Evolutionary conservation across 352 stramenopile species (phyloP).

Genomic region (Pythium oligandrum): DNA sequence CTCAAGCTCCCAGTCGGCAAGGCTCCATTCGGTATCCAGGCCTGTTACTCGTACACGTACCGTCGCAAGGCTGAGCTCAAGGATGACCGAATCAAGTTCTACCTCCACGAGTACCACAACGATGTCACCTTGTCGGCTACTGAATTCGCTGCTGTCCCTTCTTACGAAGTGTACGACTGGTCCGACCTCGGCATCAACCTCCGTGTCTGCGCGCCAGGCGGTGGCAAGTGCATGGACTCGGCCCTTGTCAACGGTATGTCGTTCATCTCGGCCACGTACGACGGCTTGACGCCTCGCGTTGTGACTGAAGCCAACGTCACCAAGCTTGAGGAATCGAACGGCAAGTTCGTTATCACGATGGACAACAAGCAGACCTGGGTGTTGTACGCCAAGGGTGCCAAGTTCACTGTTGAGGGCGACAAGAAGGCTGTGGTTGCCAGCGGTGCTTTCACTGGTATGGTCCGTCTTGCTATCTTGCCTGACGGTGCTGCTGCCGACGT

Average conservation of each 20-base stretch:
- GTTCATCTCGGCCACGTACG: slow-evolving; percentile 61
- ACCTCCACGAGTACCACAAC: slow-evolving; percentile 56
- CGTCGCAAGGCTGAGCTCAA: slow-evolving; percentile 32
- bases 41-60: slow-evolving; percentile 62
- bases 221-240: slow-evolving; percentile 45
- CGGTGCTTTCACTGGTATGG: slow-evolving; percentile 35
- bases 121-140: slow-evolving; percentile 58
- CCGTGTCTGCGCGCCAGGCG: slow-evolving; percentile 31
- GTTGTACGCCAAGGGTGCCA: slow-evolving; percentile 47
- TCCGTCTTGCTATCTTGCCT: slow-evolving; percentile 54
- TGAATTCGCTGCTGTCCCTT: slow-evolving; percentile 47
- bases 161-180: slow-evolving; percentile 64
- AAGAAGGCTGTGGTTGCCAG: slow-evolving; percentile 35
- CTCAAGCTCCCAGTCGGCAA: slow-evolving; percentile 37
- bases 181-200: slow-evolving; percentile 56
- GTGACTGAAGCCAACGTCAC: slow-evolving; percentile 45
- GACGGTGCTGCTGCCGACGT: slow-evolving; percentile 26
- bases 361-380: slow-evolving; percentile 76
- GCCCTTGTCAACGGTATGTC: slow-evolving; percentile 67
- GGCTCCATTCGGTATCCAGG: slow-evolving; percentile 45
- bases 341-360: slow-evolving; percentile 56
- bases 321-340: slow-evolving; percentile 24
- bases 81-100: slow-evolving; percentile 52
- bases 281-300: slow-evolving; percentile 45
- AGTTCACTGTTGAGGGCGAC: slow-evolving; percentile 30